A percentile compares a stretch with the other conserved stretches of the same genome.
Conservation (phyloP, 331 rosid species). For the Ulmus americana region DNA sequence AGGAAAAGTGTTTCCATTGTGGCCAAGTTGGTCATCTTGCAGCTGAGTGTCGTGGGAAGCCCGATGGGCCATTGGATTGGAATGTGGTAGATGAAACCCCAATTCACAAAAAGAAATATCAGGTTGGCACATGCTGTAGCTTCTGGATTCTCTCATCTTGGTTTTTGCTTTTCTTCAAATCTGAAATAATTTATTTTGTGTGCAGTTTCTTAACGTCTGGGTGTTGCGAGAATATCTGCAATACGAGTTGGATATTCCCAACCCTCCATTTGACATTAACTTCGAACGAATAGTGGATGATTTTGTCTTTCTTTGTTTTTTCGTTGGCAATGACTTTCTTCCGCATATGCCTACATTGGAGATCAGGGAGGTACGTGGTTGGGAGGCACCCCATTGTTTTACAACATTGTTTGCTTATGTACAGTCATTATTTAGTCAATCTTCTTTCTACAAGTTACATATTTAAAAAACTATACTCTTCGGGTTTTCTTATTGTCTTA, state of each 20-base stretch:
- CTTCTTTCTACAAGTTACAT: conserved; percentile 9
- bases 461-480: not conserved
- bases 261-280: conserved; percentile 64
- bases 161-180: conserved; percentile 10
- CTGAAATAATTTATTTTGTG: conserved; percentile 23
- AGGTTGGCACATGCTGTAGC: conserved; percentile 42
- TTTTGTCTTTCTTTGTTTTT: conserved; percentile 73
- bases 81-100: conserved; percentile 71
- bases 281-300: conserved; percentile 72
- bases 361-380: conserved; percentile 78
- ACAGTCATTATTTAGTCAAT: not conserved
- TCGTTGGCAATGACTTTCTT: conserved; percentile 90
- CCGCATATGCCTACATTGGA: conserved; percentile 96
- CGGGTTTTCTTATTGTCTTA: not conserved
- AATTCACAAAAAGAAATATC: conserved; percentile 87
- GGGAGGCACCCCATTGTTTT: conserved; percentile 21
- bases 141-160: not conserved
- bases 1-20: conserved; percentile 77
- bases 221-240: conserved; percentile 86
- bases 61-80: conserved; percentile 46
- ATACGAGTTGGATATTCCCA: conserved; percentile 64
- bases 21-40: conserved; percentile 95
- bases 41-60: conserved; percentile 77
- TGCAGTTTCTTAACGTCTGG: conserved; percentile 81
- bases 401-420: not conserved